These are phyloP conservation scores for Inosperma sp. DNA, from an alignment of 768 basidiomycete species.

Conservation along the genomic window DNA sequence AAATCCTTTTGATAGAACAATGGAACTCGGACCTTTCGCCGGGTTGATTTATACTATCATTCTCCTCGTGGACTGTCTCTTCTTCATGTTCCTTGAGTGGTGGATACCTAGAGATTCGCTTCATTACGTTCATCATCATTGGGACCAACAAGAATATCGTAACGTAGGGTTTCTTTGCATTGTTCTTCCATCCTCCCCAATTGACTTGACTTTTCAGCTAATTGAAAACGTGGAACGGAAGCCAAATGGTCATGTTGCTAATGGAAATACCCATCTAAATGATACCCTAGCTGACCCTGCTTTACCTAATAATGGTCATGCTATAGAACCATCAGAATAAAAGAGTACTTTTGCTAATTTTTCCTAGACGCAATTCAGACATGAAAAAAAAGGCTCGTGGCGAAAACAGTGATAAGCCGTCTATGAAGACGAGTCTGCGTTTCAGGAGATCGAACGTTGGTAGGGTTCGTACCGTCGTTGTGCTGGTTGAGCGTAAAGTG, in stretches of 20 bases:
- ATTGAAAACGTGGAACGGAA: not conserved
- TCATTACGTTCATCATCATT: constrained; percentile 66
- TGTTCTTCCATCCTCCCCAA: not conserved
- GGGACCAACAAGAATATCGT: constrained; percentile 45
- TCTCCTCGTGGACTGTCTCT: constrained; percentile 82
- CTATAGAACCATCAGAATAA: too few relatives aligned
- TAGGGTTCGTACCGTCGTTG: too few relatives aligned
- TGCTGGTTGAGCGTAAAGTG: too few relatives aligned
- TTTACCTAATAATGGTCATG: not conserved
- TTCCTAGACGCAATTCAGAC: too few relatives aligned
- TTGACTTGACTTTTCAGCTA: not conserved
- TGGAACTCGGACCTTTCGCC: constrained; percentile 71
- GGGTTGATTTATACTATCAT: constrained; percentile 89
- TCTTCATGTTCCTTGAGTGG: constrained; percentile 82
- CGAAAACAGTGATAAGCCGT: too few relatives aligned
- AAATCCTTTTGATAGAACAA: constrained; percentile 45
- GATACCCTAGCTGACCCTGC: not conserved
- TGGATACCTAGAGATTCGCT: constrained; percentile 73
- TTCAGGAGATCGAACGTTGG: too few relatives aligned
- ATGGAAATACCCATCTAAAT: not conserved
- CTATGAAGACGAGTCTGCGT: too few relatives aligned
- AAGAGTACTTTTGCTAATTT: too few relatives aligned
- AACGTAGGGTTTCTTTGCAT: constrained; percentile 24
- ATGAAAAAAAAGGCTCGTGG: too few relatives aligned
- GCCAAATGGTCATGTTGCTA: not conserved